A percentile compares a stretch with the other conserved stretches of the same genome.
Evolutionary conservation across 305 asterid genomes (phyloP).

Genomic region (Euphrasia arctica): DNA sequence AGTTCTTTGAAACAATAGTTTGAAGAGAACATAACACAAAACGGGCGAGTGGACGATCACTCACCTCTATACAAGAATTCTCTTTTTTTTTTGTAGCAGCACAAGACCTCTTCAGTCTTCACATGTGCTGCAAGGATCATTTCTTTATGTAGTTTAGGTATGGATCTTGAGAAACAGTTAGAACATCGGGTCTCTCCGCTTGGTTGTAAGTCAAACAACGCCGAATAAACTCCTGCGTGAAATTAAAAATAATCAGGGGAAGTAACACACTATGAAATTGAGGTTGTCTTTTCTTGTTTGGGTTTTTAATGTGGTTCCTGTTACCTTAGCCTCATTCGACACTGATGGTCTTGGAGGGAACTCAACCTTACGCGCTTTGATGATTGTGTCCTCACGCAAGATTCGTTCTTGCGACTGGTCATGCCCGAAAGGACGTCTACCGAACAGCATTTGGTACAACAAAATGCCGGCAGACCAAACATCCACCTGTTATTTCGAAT

Average conservation of each 20-base stretch:
- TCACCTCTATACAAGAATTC: conserved; percentile 47
- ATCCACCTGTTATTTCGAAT: conserved; percentile 71
- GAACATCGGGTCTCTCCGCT: conserved; percentile 92
- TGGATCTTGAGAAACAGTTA: conserved; percentile 81
- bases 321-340: conserved; percentile 91
- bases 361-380: conserved; percentile 92
- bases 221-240: conserved; percentile 83
- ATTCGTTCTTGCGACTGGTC: conserved; percentile 94
- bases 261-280: too few species aligned
- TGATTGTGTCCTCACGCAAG: conserved; percentile 94
- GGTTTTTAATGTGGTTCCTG: too few species aligned
- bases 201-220: conserved; percentile 89
- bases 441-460: conserved; percentile 95
- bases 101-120: not conserved
- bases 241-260: not conserved
- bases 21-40: too few species aligned
- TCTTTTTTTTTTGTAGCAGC: not conserved
- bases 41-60: not conserved
- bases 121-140: conserved; percentile 32
- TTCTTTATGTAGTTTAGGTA: conserved; percentile 74
- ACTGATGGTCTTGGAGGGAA: conserved; percentile 89
- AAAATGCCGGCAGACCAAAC: conserved; percentile 97
- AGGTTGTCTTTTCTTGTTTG: not conserved
- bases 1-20: conserved; percentile 1
- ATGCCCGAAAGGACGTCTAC: conserved; percentile 97